Evolutionary conservation across 139 green algal genomes (phyloP), one percentile per base, ranked within the genome.

Genomic region (Pseudopediastrum boryanum): DNA sequence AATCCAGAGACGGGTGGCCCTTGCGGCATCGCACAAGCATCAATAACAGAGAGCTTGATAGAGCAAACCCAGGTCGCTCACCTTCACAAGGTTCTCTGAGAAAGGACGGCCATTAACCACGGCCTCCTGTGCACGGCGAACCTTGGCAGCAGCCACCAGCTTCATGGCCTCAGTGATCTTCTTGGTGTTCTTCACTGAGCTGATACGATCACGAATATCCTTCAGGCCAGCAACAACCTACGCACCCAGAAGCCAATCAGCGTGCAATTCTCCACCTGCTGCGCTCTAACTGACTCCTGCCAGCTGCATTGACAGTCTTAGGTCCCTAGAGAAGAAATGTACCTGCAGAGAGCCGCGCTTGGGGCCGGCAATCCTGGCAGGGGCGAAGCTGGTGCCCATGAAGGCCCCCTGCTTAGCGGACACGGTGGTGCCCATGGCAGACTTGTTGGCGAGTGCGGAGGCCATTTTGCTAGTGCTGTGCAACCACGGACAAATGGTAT

Each of bases 81-180:
- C 96, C 93, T 99, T 98, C 58, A 99, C 95, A 10, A 99, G 93
- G 85, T 98, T 97, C 91, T 99, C 96, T 23, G 96, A 94, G 86
- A 99, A 99, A 58, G 96, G 96, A 58, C 96, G 92, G 61, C 94
- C 94, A 84, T 96, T 96, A 38, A 99, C 89, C 31, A 99, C 96
- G 10, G 96, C 96, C 51, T 97, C 95, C 91, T 99, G 96, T 29
- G 96, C 96, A 46, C 97, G 90, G 81, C 94, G 91, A 39, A 98
- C 94, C 82, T 97, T 98, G 70, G 94, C 94, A 42, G 94, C 94
- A 75, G 94, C 93, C 54, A 98, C 94, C 76, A 98, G 89, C 86
- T 97, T 98, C 94, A 98, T 97, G 64, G 94, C 94, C 81, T 90
- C 78, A 33, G 96, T 99, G 86, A 99, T 99, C 92, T 99, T 99